phyloP scores from a whole-genome alignment of 345 rosid genomes.

The Eucalyptus melliodora region DNA sequence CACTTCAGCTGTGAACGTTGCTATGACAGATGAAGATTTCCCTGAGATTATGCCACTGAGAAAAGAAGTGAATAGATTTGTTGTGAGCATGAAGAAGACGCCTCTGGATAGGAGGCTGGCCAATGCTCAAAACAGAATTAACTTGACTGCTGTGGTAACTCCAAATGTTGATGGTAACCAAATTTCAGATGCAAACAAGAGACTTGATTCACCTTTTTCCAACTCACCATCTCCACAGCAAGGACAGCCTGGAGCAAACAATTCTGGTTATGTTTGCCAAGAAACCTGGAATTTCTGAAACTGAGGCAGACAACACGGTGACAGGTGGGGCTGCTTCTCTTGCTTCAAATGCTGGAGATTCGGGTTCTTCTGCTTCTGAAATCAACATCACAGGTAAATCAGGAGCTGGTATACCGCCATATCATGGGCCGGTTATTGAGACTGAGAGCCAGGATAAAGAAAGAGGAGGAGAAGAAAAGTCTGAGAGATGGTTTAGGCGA shows the following conservation, averaged over 20 bases:
- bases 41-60: conserved; percentile 94
- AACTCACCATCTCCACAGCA: conserved; percentile 7
- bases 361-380: conserved; percentile 1
- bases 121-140: conserved; percentile 19
- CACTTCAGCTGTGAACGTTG: conserved; percentile 36
- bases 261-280: conserved; percentile 49
- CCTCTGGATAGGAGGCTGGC: conserved; percentile 77
- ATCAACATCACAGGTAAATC: neutral
- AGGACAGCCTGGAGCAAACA: conserved; percentile 17
- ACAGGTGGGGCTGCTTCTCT: neutral
- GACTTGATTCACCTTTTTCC: neutral
- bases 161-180: neutral
- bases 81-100: conserved; percentile 79
- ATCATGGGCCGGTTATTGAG: conserved; percentile 25
- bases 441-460: conserved; percentile 14
- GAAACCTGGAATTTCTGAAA: conserved; percentile 23
- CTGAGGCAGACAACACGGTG: conserved; percentile 8
- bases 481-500: conserved; percentile 59
- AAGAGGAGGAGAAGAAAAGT: conserved; percentile 33
- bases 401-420: neutral
- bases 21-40: conserved; percentile 70
- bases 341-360: conserved; percentile 3
- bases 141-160: neutral
- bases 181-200: neutral
- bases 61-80: conserved; percentile 89